Conservation (phyloP, 2,329 filamentous ascomycete species). For the Rutstroemia sp. region DNA sequence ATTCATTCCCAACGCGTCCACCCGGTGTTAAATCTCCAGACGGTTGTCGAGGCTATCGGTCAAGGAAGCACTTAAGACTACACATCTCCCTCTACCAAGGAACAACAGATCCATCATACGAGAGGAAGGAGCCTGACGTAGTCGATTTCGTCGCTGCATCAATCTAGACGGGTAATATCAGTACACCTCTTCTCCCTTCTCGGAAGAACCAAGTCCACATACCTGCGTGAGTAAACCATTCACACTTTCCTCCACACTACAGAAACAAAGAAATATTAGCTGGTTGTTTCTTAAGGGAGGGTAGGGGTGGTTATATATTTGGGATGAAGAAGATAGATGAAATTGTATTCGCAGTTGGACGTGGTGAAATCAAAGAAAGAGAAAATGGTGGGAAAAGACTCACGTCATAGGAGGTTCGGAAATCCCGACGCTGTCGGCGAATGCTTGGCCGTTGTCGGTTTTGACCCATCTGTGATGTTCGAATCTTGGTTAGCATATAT, state of each 20-base stretch:
- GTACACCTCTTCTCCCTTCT: not conserved
- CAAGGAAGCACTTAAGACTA: not conserved
- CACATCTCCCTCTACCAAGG: slow-evolving; percentile 12
- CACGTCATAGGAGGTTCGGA: slow-evolving; percentile 28
- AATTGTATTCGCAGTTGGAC: too few relatives aligned
- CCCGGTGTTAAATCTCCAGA: not conserved
- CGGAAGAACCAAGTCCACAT: not conserved
- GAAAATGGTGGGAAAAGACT: not conserved
- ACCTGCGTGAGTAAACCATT: not conserved
- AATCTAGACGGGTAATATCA: slow-evolving; percentile 17
- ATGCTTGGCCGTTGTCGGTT: slow-evolving; percentile 36
- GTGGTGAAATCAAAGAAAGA: too few relatives aligned
- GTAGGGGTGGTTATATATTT: too few relatives aligned
- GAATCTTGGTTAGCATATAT: not conserved
- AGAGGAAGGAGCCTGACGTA: slow-evolving; percentile 23
- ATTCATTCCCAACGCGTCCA: not conserved
- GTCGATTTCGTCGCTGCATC: slow-evolving; percentile 32
- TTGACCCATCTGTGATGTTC: slow-evolving; percentile 30
- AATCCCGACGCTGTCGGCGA: slow-evolving; percentile 29
- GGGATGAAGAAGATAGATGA: too few relatives aligned
- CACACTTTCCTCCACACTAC: not conserved
- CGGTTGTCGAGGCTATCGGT: not conserved
- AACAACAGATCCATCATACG: slow-evolving; percentile 18
- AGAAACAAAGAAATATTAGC: not conserved
- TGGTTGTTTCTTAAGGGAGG: not conserved